Evolutionary conservation across 768 basidiomycete genomes (phyloP).

Genomic region (Lyophyllum shimeji): DNA sequence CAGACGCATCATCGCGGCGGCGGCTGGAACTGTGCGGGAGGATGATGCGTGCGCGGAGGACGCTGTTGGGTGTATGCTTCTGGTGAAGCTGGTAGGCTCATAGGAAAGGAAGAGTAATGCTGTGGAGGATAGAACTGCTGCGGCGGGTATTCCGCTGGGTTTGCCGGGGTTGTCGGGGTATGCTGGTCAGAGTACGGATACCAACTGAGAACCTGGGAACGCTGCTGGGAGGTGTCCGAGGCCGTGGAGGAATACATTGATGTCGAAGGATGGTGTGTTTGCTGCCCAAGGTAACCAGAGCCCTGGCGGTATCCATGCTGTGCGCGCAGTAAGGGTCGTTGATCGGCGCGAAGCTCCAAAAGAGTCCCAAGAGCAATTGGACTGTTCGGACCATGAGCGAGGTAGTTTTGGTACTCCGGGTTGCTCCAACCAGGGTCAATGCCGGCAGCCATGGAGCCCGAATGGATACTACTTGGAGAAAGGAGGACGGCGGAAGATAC

Average conservation of each 20-base stretch:
- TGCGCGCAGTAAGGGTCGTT: constrained; percentile 6
- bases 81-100: background rate
- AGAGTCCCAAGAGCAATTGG: background rate
- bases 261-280: background rate
- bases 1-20: background rate
- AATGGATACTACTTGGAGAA: background rate
- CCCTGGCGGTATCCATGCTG: background rate
- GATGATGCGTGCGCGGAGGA: background rate
- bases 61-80: background rate
- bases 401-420: background rate
- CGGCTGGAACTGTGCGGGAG: background rate
- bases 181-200: constrained; percentile 1
- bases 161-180: background rate
- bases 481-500: constrained; percentile 48
- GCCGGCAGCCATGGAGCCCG: background rate
- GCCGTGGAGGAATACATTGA: background rate
- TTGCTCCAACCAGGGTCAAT: background rate
- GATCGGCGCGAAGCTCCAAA: constrained; percentile 4
- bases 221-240: background rate
- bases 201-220: background rate
- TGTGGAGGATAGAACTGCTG: background rate
- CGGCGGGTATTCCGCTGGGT: background rate
- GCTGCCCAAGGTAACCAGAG: constrained; percentile 4
- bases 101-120: background rate
- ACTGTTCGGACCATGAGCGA: background rate